Percentiles rank a stretch among this genome's conserved stretches.
Evolutionary conservation across 2,329 filamentous ascomycete species (phyloP).

Genomic region (Pseudogymnoascus destructans): DNA sequence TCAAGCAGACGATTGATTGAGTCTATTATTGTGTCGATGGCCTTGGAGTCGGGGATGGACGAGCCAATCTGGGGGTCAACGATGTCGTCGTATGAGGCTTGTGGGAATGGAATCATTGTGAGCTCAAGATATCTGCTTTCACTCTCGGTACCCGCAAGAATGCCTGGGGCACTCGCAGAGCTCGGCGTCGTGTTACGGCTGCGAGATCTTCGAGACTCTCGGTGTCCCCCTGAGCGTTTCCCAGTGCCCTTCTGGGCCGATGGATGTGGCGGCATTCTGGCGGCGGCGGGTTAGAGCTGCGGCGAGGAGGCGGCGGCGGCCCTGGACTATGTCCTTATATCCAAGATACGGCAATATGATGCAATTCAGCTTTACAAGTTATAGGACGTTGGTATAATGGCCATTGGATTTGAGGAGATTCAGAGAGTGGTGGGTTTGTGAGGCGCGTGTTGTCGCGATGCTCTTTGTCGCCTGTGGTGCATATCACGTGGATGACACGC

Average conservation of each 20-base stretch:
- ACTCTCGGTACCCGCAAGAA: slow-evolving; percentile 38
- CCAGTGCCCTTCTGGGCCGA: slow-evolving; percentile 48
- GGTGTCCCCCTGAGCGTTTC: slow-evolving; percentile 47
- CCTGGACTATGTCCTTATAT: background rate
- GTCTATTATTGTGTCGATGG: slow-evolving; percentile 49
- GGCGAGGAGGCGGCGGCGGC: background rate
- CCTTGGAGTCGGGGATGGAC: slow-evolving; percentile 49
- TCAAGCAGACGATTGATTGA: slow-evolving; percentile 51
- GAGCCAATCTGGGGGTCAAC: slow-evolving; percentile 48
- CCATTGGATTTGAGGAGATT: background rate
- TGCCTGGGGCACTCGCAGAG: slow-evolving; percentile 23
- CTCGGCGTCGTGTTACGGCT: slow-evolving; percentile 71
- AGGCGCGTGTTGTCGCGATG: slow-evolving; percentile 4
- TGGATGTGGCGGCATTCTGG: slow-evolving; percentile 43
- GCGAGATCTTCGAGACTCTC: slow-evolving; percentile 47
- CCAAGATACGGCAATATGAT: background rate
- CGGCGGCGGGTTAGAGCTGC: background rate
- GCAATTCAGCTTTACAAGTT: background rate
- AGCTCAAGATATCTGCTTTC: slow-evolving; percentile 56
- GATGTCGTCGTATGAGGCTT: slow-evolving; percentile 54
- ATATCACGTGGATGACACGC: background rate
- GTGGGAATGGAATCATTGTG: slow-evolving; percentile 43
- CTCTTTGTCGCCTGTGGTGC: slow-evolving; percentile 6
- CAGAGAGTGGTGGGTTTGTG: background rate
- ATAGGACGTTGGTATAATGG: background rate